Percentiles rank a stretch among this genome's conserved stretches.
Evolutionary conservation across 2,329 filamentous ascomycete genomes (phyloP).

Genomic region (Alternaria triticina): DNA sequence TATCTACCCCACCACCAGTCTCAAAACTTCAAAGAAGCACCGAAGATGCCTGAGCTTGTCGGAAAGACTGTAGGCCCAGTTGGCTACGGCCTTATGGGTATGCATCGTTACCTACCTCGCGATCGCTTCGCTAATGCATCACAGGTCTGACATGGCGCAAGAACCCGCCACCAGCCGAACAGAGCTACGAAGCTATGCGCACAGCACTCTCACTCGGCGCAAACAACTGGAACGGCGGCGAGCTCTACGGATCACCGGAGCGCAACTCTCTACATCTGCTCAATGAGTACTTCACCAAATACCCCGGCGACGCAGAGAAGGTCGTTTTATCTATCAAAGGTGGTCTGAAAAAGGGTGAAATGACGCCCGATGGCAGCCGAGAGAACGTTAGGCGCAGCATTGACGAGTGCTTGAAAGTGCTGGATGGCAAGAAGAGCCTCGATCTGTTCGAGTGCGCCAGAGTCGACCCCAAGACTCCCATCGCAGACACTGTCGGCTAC

Average conservation of each 20-base stretch:
- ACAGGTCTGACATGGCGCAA: conserved; percentile 55
- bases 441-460: conserved; percentile 58
- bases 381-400: conserved; percentile 53
- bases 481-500: conserved; percentile 54
- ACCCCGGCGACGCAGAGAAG: conserved; percentile 58
- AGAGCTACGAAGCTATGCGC: conserved; percentile 55
- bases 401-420: conserved; percentile 53
- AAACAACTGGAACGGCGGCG: conserved; percentile 60
- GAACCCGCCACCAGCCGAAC: conserved; percentile 42
- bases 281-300: conserved; percentile 58
- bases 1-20: conserved; percentile 5
- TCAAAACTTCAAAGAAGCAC: conserved; percentile 1
- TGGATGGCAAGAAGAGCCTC: conserved; percentile 56
- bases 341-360: conserved; percentile 43
- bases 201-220: conserved; percentile 50
- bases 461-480: conserved; percentile 52
- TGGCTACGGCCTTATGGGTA: conserved; percentile 58
- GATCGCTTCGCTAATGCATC: conserved; percentile 11
- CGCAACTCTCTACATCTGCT: conserved; percentile 58
- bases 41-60: conserved; percentile 42
- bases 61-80: conserved; percentile 49
- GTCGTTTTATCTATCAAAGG: conserved; percentile 62
- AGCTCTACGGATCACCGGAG: conserved; percentile 56
- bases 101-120: not conserved
- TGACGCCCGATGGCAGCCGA: conserved; percentile 49